A percentile compares a stretch with the other conserved stretches of the same genome.
Conservation (phyloP, 345 rosid genomes). For the Arabis alpina region DNA sequence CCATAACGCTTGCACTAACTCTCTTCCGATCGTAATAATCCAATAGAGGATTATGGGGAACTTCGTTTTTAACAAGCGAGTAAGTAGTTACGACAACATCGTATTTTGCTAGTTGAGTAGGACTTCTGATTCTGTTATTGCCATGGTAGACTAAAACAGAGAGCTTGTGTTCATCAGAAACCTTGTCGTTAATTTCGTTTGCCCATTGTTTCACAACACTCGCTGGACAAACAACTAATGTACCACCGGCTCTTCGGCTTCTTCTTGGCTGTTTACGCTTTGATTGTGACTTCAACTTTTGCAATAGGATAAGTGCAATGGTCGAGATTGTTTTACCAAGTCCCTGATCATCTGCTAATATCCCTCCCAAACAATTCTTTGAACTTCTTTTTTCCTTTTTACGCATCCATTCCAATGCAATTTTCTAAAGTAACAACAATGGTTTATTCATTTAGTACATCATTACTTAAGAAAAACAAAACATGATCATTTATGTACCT, state of each 20-base stretch:
- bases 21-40: conserved; percentile 59
- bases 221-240: conserved; percentile 92
- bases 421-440: conserved; percentile 56
- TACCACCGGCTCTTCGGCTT: conserved; percentile 66
- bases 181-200: conserved; percentile 79
- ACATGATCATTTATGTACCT: conserved; percentile 53
- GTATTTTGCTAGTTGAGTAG: conserved; percentile 64
- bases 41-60: conserved; percentile 70
- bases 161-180: conserved; percentile 66
- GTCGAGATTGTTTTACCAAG: conserved; percentile 93
- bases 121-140: conserved; percentile 68
- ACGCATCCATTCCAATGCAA: conserved; percentile 95
- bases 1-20: conserved; percentile 54
- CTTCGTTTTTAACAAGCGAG: conserved; percentile 79
- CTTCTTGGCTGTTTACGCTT: conserved; percentile 46
- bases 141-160: conserved; percentile 79
- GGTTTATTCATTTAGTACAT: conserved; percentile 28
- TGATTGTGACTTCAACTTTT: conserved; percentile 59
- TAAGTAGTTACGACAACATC: conserved; percentile 92
- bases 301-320: conserved; percentile 82
- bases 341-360: conserved; percentile 97
- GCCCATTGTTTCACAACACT: conserved; percentile 93
- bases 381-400: conserved; percentile 78
- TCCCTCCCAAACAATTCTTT: conserved; percentile 80
- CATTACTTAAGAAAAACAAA: conserved; percentile 22